These are phyloP conservation scores for Panus rudis DNA, from an alignment of 768 basidiomycete species.

Conservation along the genomic window DNA sequence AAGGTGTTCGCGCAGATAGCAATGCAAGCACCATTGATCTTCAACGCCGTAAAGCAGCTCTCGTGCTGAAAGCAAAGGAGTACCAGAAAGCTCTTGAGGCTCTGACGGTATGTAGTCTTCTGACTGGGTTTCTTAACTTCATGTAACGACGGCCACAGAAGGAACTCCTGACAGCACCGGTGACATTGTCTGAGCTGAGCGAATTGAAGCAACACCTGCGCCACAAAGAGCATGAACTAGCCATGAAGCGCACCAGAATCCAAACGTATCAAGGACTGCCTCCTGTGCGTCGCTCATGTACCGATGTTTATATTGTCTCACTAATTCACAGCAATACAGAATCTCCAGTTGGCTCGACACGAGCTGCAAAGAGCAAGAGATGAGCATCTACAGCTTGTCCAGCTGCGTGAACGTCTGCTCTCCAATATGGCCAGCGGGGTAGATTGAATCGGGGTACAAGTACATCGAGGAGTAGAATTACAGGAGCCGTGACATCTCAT, in stretches of 20 bases:
- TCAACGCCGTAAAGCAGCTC: constrained; percentile 33
- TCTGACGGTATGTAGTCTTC: constrained; percentile 22
- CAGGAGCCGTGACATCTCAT: no score
- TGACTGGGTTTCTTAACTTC: not conserved
- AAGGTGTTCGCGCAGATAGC: no score
- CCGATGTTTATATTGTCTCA: not conserved
- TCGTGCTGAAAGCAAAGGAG: constrained; percentile 42
- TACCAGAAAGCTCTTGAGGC: constrained; percentile 35
- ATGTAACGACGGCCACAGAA: constrained; percentile 26
- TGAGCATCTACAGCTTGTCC: constrained; percentile 39
- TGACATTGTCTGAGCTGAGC: constrained; percentile 33
- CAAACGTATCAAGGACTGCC: constrained; percentile 44
- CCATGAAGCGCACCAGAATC: constrained; percentile 36
- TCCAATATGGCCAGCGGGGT: constrained; percentile 40
- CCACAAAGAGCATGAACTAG: constrained; percentile 31
- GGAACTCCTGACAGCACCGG: constrained; percentile 18
- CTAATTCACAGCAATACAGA: constrained; percentile 28
- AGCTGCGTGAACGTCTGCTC: constrained; percentile 40
- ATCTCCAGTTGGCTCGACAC: constrained; percentile 38
- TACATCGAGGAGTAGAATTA: not conserved
- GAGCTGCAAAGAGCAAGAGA: constrained; percentile 34
- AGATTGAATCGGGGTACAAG: constrained; percentile 9
- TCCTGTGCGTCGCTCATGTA: constrained; percentile 29
- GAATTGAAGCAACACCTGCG: constrained; percentile 33
- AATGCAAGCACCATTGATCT: constrained; percentile 25